These are phyloP conservation scores for Phialophora tarda DNA, from an alignment of 2,329 filamentous ascomycete genomes.

Conservation along the genomic window DNA sequence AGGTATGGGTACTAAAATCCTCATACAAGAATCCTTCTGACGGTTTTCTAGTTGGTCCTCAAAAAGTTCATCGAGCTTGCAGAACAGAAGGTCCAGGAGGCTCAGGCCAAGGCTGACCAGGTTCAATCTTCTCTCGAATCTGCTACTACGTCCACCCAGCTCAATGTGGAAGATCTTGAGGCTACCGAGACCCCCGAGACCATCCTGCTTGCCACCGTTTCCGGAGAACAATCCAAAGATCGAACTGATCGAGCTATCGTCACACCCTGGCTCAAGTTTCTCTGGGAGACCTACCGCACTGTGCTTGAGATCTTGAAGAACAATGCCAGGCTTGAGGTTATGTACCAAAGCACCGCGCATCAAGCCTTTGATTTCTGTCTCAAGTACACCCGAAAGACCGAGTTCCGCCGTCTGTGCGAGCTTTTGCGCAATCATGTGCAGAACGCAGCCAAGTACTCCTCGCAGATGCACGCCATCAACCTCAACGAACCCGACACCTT, in stretches of 20 bases:
- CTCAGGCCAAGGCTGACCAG: conserved; percentile 94
- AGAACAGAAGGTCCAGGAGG: conserved; percentile 92
- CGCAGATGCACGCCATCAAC: conserved; percentile 99
- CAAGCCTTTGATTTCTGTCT: conserved; percentile 99
- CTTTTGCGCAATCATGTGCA: conserved; percentile 97
- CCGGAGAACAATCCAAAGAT: conserved; percentile 95
- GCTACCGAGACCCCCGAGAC: conserved; percentile 97
- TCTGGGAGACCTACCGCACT: conserved; percentile 99
- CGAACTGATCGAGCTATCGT: conserved; percentile 97
- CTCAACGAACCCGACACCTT: conserved; percentile 96
- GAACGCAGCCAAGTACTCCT: conserved; percentile 97
- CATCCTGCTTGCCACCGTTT: conserved; percentile 95
- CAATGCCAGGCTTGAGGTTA: conserved; percentile 94
- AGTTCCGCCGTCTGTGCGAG: conserved; percentile 98
- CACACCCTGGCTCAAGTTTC: conserved; percentile 98
- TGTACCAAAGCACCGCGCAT: conserved; percentile 97
- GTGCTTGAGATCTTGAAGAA: conserved; percentile 98
- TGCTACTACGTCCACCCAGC: conserved; percentile 61
- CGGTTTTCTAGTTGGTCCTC: conserved; percentile 71
- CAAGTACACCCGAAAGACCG: conserved; percentile 97
- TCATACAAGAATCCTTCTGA: conserved; percentile 17
- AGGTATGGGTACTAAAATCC: conserved; percentile 61
- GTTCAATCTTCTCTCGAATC: conserved; percentile 87
- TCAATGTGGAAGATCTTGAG: conserved; percentile 86
- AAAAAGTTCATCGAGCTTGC: conserved; percentile 98